A percentile compares a stretch with the other conserved stretches of the same genome.
Conservation (phyloP, 1,284 basidiomycete species). For the Grifola frondosa region DNA sequence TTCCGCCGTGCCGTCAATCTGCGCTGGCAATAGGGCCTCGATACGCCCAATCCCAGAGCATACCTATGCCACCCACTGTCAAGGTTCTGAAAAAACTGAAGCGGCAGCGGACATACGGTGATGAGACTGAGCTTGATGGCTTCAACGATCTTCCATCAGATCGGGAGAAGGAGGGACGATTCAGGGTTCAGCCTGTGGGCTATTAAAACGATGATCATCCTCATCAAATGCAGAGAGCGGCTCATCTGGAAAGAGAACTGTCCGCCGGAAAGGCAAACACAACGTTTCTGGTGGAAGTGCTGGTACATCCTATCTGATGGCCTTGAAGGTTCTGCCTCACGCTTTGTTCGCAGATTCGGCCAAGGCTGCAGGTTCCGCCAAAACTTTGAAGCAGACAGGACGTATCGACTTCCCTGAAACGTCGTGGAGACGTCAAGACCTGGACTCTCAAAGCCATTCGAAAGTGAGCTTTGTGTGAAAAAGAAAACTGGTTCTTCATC, state of each 20-base stretch:
- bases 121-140: constrained; percentile 89
- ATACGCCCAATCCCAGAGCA: constrained; percentile 30
- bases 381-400: constrained; percentile 39
- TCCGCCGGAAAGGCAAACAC: constrained; percentile 45
- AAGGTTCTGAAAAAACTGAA: constrained; percentile 74
- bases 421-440: constrained; percentile 5
- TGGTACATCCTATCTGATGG: constrained; percentile 12
- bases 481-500: constrained; percentile 55
- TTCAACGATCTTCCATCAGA: constrained; percentile 89
- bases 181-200: constrained; percentile 66
- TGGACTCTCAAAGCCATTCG: constrained; percentile 17
- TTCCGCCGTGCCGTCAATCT: constrained; percentile 50
- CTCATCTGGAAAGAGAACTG: constrained; percentile 43
- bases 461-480: constrained; percentile 39
- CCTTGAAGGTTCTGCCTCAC: neutral
- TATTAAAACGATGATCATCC: constrained; percentile 56
- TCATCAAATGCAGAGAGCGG: constrained; percentile 27
- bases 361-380: constrained; percentile 29
- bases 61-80: constrained; percentile 44
- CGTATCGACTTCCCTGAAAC: constrained; percentile 32
- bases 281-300: constrained; percentile 30
- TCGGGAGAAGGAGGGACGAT: constrained; percentile 72
- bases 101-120: constrained; percentile 73
- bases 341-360: constrained; percentile 10
- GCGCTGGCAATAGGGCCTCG: constrained; percentile 36